Evolutionary conservation across 306 rosid species (phyloP).

Genomic region (Phaseolus lunatus): DNA sequence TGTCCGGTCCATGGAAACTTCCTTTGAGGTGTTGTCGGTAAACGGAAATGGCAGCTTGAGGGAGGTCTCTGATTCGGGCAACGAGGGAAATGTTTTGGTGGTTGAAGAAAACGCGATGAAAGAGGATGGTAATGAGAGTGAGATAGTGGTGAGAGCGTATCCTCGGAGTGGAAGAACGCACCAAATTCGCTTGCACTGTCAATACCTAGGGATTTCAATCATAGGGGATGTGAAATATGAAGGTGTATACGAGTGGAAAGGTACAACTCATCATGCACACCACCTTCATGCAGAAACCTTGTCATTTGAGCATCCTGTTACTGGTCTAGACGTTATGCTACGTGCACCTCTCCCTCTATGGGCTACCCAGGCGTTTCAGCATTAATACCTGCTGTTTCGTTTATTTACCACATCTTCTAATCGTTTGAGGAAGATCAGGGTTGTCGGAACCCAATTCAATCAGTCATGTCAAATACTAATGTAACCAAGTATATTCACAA

Average conservation of each 20-base stretch:
- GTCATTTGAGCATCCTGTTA: conserved; percentile 76
- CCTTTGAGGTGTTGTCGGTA: conserved; percentile 65
- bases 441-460: no score
- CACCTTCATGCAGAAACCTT: conserved; percentile 92
- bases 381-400: background rate
- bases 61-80: conserved; percentile 52
- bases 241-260: conserved; percentile 80
- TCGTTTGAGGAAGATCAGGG: no score
- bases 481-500: no score
- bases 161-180: conserved; percentile 93
- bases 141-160: conserved; percentile 73
- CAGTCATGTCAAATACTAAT: no score
- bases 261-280: conserved; percentile 57
- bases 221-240: conserved; percentile 94
- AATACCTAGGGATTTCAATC: conserved; percentile 85
- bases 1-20: conserved; percentile 86
- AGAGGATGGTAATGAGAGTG: conserved; percentile 58
- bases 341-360: conserved; percentile 76
- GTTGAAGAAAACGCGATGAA: conserved; percentile 62
- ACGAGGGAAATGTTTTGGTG: conserved; percentile 48
- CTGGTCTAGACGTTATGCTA: conserved; percentile 57
- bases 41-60: conserved; percentile 59
- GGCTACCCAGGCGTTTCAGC: conserved; percentile 60
- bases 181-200: conserved; percentile 92
- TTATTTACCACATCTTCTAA: no score